Evolutionary conservation across 441 rosid species (phyloP).

Genomic region (Melianthus villosus): DNA sequence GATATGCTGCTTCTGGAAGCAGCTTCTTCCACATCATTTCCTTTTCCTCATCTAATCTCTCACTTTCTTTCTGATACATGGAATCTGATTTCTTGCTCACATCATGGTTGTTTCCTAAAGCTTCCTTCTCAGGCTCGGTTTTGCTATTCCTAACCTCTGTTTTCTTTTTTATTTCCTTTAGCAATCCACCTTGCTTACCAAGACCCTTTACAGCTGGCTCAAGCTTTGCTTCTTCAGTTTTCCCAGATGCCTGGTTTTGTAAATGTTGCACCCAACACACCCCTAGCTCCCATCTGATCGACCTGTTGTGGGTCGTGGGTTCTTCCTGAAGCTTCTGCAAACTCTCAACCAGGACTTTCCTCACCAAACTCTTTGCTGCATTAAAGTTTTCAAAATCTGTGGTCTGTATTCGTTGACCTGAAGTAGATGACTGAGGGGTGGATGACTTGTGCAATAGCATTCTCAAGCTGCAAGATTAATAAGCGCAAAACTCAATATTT

Average conservation of each 20-base stretch:
- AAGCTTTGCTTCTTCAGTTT: slow-evolving; percentile 51
- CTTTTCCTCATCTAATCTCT: slow-evolving; percentile 33
- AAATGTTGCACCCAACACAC: slow-evolving; percentile 78
- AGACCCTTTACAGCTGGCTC: slow-evolving; percentile 66
- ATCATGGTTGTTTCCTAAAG: slow-evolving; percentile 21
- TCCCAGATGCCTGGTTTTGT: slow-evolving; percentile 63
- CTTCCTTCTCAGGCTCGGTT: slow-evolving; percentile 31
- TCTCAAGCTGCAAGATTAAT: slow-evolving; percentile 44
- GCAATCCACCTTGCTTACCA: slow-evolving; percentile 67
- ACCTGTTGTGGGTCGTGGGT: slow-evolving; percentile 22
- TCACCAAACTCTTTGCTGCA: slow-evolving; percentile 33
- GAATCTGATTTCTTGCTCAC: slow-evolving; percentile 33
- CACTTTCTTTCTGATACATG: slow-evolving; percentile 28
- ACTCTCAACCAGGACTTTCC: slow-evolving; percentile 45
- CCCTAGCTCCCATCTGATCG: slow-evolving; percentile 75
- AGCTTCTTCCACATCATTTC: slow-evolving; percentile 42
- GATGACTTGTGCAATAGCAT: slow-evolving; percentile 54
- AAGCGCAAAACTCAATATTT: slow-evolving; percentile 11
- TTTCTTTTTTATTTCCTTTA: slow-evolving; percentile 62
- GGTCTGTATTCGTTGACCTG: slow-evolving; percentile 41
- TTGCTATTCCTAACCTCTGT: slow-evolving; percentile 34
- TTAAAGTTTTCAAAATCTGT: slow-evolving; percentile 35
- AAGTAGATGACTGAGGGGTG: slow-evolving; percentile 24
- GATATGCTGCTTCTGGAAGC: slow-evolving; percentile 49
- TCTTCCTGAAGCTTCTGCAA: slow-evolving; percentile 48